Conservation (phyloP, 2,329 filamentous ascomycete species). For the Chaetothyriales sp. region DNA sequence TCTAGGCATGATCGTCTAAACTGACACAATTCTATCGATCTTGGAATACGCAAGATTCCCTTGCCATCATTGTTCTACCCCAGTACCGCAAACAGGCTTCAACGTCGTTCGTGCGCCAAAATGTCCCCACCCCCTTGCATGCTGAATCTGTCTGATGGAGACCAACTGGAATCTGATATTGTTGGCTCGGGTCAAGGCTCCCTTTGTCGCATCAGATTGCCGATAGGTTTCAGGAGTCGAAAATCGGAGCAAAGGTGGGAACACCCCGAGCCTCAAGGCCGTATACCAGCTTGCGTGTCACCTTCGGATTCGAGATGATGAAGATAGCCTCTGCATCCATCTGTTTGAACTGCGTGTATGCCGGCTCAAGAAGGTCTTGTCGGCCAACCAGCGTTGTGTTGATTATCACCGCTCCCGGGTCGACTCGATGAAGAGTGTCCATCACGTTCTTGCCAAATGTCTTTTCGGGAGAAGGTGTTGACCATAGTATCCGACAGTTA, state of each 20-base stretch:
- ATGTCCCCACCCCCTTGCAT: not conserved
- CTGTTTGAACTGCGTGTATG: constrained; percentile 35
- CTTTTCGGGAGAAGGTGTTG: constrained; percentile 42
- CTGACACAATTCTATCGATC: not conserved
- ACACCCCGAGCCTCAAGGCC: constrained; percentile 51
- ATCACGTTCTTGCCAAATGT: constrained; percentile 49
- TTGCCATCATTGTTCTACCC: not conserved
- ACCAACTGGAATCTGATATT: not conserved
- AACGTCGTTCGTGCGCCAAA: not conserved
- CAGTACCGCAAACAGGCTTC: not conserved
- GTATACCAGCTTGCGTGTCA: constrained; percentile 55
- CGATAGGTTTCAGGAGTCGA: constrained; percentile 40
- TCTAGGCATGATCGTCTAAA: not conserved
- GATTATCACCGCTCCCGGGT: constrained; percentile 50
- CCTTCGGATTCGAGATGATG: constrained; percentile 53
- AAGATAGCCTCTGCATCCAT: constrained; percentile 51
- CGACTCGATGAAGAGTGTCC: constrained; percentile 39
- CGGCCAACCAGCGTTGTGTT: constrained; percentile 48
- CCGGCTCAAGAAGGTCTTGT: constrained; percentile 44
- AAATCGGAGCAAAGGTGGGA: constrained; percentile 58
- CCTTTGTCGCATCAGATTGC: not conserved
- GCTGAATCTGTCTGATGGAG: not conserved
- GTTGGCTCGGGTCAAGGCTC: too few species aligned
- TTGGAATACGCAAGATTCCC: not conserved
- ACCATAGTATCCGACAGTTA: constrained; percentile 51